Base-by-base conservation (phyloP, 148 eudicot species). In the Silene conica region DNA sequence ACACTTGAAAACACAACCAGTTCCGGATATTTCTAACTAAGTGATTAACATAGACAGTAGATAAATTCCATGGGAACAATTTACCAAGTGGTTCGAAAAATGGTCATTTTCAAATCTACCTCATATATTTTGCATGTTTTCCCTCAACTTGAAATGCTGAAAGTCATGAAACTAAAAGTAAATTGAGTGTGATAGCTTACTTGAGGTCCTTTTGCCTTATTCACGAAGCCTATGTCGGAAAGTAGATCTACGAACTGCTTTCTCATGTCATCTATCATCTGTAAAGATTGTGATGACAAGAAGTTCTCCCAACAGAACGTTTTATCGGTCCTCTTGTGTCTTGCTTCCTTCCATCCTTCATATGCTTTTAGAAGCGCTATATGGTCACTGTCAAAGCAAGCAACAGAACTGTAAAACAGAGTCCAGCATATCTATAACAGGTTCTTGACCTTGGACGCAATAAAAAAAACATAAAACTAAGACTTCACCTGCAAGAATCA, bases 341-440 rank as follows among this genome's bases (percentile, higher is more conserved):
- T 95, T 70, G 97, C 99, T 76, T 85, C 91, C 80, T 90, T 92
- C 99, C 99, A 95, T 55, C 87, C 96, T 76, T 90, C 94, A 89
- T 83, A 95, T 76, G 99, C 99, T 84, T 95, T 89, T 16, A 92
- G 85, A 85, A 95, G 96, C 56, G 99, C 99, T 80, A 95, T 92
- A 80, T 95, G 99, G 76, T 95, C 99, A 81, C 99, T 95, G 86
- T 82, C 22, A 72, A 83, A 76, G 72, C 56, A 64, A 73, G 71
- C 41, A 48, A 38, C 16, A 54, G 11, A 66, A 0, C 59, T 34
- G 45, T 1, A 55, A 8, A 50, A 70, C 34, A 67, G 48, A 58
- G 15, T 18, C 59, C 38, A 19, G 11, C 11, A 41, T 22, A 57
- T 48, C 43, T 19, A 20, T 50, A 26, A 45, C 19, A 63, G 23